These are phyloP conservation scores for Circinella umbellata DNA, from an alignment of 371 early-diverging fungal genomes.

Conservation along the genomic window DNA sequence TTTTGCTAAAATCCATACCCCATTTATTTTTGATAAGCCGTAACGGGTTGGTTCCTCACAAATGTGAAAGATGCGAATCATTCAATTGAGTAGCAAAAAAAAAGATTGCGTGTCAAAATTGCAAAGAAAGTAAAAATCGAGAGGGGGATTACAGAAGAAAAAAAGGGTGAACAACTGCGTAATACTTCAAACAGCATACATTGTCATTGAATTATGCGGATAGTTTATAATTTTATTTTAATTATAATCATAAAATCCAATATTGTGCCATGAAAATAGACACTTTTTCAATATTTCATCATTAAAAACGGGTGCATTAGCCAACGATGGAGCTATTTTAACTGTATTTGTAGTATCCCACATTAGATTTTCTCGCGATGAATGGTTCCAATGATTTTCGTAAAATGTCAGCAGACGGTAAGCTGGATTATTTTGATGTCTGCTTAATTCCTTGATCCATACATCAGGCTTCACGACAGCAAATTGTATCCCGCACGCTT, in stretches of 20 bases:
- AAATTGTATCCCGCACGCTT: slow-evolving; percentile 31
- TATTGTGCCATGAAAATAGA: slow-evolving; percentile 14
- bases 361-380: background rate
- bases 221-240: background rate
- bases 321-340: slow-evolving; percentile 3
- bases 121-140: no score
- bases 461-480: slow-evolving; percentile 24
- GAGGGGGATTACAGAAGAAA: no score
- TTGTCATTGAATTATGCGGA: no score
- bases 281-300: slow-evolving; percentile 15
- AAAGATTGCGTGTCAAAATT: no score
- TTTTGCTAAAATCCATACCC: no score
- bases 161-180: no score
- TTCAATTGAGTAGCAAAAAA: no score
- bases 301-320: slow-evolving; percentile 13
- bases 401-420: slow-evolving; percentile 37
- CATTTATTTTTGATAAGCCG: no score
- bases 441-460: slow-evolving; percentile 33
- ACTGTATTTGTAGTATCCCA: slow-evolving; percentile 11
- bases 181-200: no score
- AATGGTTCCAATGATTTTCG: slow-evolving; percentile 1
- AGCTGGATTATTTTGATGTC: slow-evolving; percentile 40
- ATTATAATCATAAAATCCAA: background rate
- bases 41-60: no score
- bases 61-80: no score